Base-by-base conservation (phyloP, 192 early-diverging fungal species). In the Backusella tuberculispora region DNA sequence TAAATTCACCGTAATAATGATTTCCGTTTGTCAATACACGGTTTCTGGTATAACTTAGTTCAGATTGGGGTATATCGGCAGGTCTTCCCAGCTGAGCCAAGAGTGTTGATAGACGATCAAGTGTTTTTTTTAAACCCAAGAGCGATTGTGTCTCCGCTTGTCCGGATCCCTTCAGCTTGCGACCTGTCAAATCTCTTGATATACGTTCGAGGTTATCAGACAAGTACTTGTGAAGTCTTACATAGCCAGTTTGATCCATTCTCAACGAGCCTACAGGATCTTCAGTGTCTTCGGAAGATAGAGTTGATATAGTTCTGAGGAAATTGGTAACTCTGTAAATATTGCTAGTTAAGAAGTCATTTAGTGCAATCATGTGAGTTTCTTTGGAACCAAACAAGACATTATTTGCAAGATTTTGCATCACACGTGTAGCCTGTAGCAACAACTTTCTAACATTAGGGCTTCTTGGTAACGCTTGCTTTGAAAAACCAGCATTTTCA, bases 381-480 rank as follows among this genome's bases (percentile, higher is more conserved):
- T 99, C 97, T 82, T 99, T 99, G 69, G 87, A 86, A 46, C 96
- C 96, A 83, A 99, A 99, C 40, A 95, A 82, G 19, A 98, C 92
- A 78, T 97, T 94, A 78, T 98, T 99, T 34, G 97, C 96, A 69
- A 99, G 76, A 74, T 98, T 98, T 71, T 98, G 97, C 67, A 98
- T 96, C 13, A 98, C 94, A 80, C 98, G 98, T n/a, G 96, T 97
- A 43, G 92, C 92, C 42, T 98, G 83, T 34, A 99, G 81, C 47
- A 97, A 79, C 47, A 97, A 92, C 48, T 96, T 90, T 38, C 92
- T 86, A 41, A 96, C 79, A 38, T 95, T 90, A 41, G 90, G 87
- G 66, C 80, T 79, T 47, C 85, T 83, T 43, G 92, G 89, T 41
- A 90, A 82, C 17, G 86, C 74, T 5, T 73, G 66, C 53, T 84